Evolutionary conservation across 352 stramenopile species (phyloP).

Genomic region (Peronospora farinosa): DNA sequence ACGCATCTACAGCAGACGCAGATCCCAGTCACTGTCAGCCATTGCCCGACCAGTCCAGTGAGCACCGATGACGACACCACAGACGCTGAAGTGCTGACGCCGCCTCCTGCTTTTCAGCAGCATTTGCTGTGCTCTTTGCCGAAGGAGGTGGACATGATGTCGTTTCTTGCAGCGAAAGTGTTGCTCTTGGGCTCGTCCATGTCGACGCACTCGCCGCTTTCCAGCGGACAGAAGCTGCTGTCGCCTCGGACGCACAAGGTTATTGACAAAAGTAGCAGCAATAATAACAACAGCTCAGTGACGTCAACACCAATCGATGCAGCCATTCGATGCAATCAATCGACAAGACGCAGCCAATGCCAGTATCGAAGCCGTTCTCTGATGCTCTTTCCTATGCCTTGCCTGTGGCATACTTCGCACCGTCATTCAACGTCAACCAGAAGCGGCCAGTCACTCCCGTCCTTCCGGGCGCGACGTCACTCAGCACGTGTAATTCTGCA

Average conservation of each 20-base stretch:
- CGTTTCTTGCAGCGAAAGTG: slow-evolving; percentile 17
- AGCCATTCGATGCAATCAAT: slow-evolving; percentile 5
- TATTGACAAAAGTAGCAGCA: not conserved
- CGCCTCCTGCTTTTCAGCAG: slow-evolving; percentile 27
- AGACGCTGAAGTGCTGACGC: slow-evolving; percentile 43
- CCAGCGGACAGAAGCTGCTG: slow-evolving; percentile 21
- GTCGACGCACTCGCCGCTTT: slow-evolving; percentile 16
- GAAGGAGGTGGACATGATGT: slow-evolving; percentile 7
- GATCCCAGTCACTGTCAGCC: slow-evolving; percentile 2
- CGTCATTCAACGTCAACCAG: slow-evolving; percentile 32
- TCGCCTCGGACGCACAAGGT: too few species aligned
- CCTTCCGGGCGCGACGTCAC: slow-evolving; percentile 19
- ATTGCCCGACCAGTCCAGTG: slow-evolving; percentile 28
- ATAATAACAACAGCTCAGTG: slow-evolving; percentile 1
- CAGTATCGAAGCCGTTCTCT: slow-evolving; percentile 13
- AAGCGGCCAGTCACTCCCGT: slow-evolving; percentile 53
- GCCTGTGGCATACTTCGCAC: slow-evolving; percentile 54
- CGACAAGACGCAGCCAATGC: slow-evolving; percentile 6
- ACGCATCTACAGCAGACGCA: slow-evolving; percentile 17
- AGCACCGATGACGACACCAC: slow-evolving; percentile 44
- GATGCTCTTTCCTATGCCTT: slow-evolving; percentile 47
- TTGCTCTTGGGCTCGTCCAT: slow-evolving; percentile 8
- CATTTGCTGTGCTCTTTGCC: not conserved
- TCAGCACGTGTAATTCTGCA: not conserved
- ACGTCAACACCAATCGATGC: not conserved